These are phyloP conservation scores for Termitomyces sp. DNA, from an alignment of 1,284 basidiomycete genomes.

Conservation along the genomic window DNA sequence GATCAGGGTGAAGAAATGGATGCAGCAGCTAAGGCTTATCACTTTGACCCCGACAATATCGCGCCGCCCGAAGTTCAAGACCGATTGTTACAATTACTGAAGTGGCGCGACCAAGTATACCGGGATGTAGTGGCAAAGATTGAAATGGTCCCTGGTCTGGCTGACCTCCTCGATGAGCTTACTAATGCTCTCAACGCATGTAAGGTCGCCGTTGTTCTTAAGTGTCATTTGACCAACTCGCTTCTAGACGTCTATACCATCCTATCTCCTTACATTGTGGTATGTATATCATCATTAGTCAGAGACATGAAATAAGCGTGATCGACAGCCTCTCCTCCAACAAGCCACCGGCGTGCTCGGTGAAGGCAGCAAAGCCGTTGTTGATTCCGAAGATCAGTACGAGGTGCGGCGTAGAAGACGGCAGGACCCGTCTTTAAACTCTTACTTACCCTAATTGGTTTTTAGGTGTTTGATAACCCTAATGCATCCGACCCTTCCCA, in stretches of 20 bases:
- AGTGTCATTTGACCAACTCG: slow-evolving; percentile 12
- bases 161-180: slow-evolving; percentile 64
- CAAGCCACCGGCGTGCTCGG: slow-evolving; percentile 55
- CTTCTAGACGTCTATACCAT: slow-evolving; percentile 62
- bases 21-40: slow-evolving; percentile 45
- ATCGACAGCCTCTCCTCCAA: slow-evolving; percentile 49
- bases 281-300: slow-evolving; percentile 21
- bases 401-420: slow-evolving; percentile 30
- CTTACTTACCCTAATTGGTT: slow-evolving; percentile 12
- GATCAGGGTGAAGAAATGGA: slow-evolving; percentile 50
- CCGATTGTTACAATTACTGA: slow-evolving; percentile 63
- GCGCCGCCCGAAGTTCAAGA: slow-evolving; percentile 69
- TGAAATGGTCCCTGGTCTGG: slow-evolving; percentile 65
- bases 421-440: background rate
- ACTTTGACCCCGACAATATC: slow-evolving; percentile 55
- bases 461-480: slow-evolving; percentile 61
- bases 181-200: slow-evolving; percentile 62
- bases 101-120: slow-evolving; percentile 66
- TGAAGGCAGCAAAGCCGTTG: slow-evolving; percentile 65
- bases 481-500: slow-evolving; percentile 72
- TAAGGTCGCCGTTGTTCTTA: slow-evolving; percentile 25
- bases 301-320: background rate
- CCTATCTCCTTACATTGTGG: slow-evolving; percentile 60
- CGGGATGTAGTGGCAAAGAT: slow-evolving; percentile 48
- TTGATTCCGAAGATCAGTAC: slow-evolving; percentile 68